Evolutionary conservation across 2,329 filamentous ascomycete genomes (phyloP).

Genomic region (Xylaria sp.): DNA sequence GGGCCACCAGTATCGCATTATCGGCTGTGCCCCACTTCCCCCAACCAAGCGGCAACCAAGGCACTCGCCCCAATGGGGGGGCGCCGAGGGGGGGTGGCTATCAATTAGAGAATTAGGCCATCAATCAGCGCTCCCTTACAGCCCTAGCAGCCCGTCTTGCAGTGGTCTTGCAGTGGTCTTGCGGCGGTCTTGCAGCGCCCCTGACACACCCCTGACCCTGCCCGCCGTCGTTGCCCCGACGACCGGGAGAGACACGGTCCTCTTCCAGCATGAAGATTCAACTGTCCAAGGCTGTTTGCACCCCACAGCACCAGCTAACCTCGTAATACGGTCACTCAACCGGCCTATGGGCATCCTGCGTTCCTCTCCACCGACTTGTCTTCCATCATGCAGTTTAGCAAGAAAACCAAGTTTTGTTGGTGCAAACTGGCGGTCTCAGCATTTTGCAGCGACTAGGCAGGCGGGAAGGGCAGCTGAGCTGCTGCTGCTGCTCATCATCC

Average conservation of each 20-base stretch:
- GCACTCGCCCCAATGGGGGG: background rate
- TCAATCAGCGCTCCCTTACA: background rate
- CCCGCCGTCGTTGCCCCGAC: constrained; percentile 16
- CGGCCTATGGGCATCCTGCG: background rate
- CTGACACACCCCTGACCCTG: constrained; percentile 10
- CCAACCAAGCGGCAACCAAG: background rate
- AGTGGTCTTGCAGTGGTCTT: no score
- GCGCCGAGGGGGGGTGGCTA: background rate
- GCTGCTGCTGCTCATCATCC: background rate
- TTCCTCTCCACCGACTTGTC: background rate
- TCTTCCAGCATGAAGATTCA: background rate
- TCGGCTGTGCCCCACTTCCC: background rate
- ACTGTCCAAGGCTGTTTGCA: background rate
- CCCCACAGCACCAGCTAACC: background rate
- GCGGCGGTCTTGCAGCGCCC: no score
- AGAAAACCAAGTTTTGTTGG: background rate
- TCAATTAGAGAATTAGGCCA: no score
- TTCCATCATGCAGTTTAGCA: background rate
- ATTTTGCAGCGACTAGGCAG: no score
- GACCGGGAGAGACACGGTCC: constrained; percentile 14
- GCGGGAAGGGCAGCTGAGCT: no score
- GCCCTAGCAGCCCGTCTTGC: background rate
- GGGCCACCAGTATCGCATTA: background rate
- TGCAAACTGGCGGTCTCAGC: background rate
- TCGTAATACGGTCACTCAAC: background rate